Evolutionary conservation across 306 rosid genomes (phyloP).

Genomic region (Rosa chinensis): DNA sequence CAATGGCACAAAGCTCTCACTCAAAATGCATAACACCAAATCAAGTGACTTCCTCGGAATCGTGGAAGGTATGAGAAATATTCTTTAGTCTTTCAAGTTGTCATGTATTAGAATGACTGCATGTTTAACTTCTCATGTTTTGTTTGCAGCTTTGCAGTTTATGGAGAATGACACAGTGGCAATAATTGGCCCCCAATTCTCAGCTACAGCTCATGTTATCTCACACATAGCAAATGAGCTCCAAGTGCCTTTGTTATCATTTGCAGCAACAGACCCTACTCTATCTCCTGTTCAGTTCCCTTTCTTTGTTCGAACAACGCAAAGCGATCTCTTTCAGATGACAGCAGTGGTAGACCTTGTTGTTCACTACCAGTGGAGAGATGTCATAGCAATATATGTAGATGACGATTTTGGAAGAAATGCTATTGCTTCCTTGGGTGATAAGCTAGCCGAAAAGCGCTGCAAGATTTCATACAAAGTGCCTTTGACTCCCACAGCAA

Average conservation of each 20-base stretch:
- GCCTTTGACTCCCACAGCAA: slow-evolving; percentile 22
- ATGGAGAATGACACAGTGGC: slow-evolving; percentile 57
- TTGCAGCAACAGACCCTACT: slow-evolving; percentile 38
- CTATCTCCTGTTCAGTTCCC: slow-evolving; percentile 24
- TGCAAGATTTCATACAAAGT: slow-evolving; percentile 30
- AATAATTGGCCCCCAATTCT: slow-evolving; percentile 54
- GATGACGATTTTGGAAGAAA: slow-evolving; percentile 34
- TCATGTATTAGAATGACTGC: not conserved
- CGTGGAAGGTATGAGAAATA: slow-evolving; percentile 37
- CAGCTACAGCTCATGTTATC: slow-evolving; percentile 49
- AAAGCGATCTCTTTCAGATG: slow-evolving; percentile 30
- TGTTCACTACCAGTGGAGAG: slow-evolving; percentile 29
- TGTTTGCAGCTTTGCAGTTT: slow-evolving; percentile 38
- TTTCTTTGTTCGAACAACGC: slow-evolving; percentile 29
- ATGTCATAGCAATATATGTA: slow-evolving; percentile 29
- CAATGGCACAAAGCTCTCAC: slow-evolving; percentile 40
- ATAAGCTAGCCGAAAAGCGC: slow-evolving; percentile 30
- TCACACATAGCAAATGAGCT: slow-evolving; percentile 56
- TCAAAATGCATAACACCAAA: slow-evolving; percentile 41
- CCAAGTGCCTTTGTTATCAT: slow-evolving; percentile 52
- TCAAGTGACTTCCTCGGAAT: slow-evolving; percentile 56
- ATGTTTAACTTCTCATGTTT: not conserved
- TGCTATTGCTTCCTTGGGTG: slow-evolving; percentile 29
- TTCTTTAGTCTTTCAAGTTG: not conserved
- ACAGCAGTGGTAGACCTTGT: slow-evolving; percentile 28